phyloP scores from a whole-genome alignment of 1,139 yeast species.

The Pichia norvegensis region DNA sequence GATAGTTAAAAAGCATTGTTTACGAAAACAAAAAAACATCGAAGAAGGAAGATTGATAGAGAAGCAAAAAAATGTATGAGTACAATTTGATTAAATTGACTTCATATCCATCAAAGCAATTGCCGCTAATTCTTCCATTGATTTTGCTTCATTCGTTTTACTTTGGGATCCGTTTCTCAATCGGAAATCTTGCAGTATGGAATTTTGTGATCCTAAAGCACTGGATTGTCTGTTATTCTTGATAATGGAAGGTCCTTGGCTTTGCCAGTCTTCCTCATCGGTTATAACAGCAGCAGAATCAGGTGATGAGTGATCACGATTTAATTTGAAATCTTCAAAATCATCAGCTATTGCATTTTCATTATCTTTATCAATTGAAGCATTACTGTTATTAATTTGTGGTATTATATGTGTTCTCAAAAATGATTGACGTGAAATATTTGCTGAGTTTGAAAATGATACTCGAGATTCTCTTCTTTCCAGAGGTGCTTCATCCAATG shows the following conservation, averaged over 20 bases:
- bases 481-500: constrained; percentile 27
- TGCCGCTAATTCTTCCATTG: constrained; percentile 46
- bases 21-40: too few relatives aligned
- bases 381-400: constrained; percentile 14
- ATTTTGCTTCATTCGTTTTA: constrained; percentile 9
- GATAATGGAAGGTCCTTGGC: constrained; percentile 68
- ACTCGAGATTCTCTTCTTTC: constrained; percentile 28
- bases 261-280: constrained; percentile 94
- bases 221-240: constrained; percentile 31
- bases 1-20: neutral
- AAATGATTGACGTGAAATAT: constrained; percentile 29
- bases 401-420: constrained; percentile 25
- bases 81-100: constrained; percentile 22
- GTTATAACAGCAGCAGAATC: constrained; percentile 19
- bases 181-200: constrained; percentile 2
- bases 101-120: constrained; percentile 55
- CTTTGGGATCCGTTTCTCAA: constrained; percentile 6
- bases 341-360: constrained; percentile 11
- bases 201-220: constrained; percentile 2
- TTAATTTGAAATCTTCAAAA: constrained; percentile 10
- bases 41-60: neutral
- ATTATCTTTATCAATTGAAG: constrained; percentile 8
- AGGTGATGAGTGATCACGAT: constrained; percentile 5
- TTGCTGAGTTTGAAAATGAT: constrained; percentile 28
- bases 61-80: neutral